A percentile compares a stretch with the other conserved stretches of the same genome.
These are phyloP conservation scores for Cladosporium phlei DNA, from an alignment of 2,329 filamentous ascomycete genomes.

Conservation along the genomic window DNA sequence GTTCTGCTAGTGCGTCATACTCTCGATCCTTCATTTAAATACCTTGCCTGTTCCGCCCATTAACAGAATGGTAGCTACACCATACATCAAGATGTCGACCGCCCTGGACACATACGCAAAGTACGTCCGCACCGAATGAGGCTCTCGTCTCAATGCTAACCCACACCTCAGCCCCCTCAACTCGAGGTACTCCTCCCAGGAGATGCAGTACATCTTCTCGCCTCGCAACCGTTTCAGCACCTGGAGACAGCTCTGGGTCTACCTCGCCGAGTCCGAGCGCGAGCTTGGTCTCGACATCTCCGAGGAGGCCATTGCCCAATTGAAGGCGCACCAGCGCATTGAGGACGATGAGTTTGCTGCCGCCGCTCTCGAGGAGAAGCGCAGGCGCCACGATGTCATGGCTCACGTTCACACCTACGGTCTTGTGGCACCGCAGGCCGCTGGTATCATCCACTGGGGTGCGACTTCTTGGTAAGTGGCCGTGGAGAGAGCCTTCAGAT, in stretches of 20 bases:
- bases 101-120: constrained; percentile 30
- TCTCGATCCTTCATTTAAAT: constrained; percentile 4
- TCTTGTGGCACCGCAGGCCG: constrained; percentile 66
- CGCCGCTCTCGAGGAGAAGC: constrained; percentile 47
- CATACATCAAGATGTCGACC: constrained; percentile 21
- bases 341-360: constrained; percentile 46
- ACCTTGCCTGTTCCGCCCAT: neutral
- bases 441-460: constrained; percentile 77
- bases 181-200: constrained; percentile 65
- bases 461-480: constrained; percentile 47
- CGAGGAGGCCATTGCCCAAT: constrained; percentile 52
- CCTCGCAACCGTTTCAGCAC: constrained; percentile 68
- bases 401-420: constrained; percentile 61
- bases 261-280: constrained; percentile 75
- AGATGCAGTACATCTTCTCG: constrained; percentile 78
- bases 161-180: constrained; percentile 63
- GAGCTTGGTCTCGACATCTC: constrained; percentile 74
- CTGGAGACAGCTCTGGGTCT: constrained; percentile 83
- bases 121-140: constrained; percentile 19
- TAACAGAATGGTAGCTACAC: constrained; percentile 14
- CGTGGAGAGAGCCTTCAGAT: no score
- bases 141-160: constrained; percentile 16
- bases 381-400: constrained; percentile 47
- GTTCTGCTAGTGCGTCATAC: constrained; percentile 4
- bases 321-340: constrained; percentile 42